Percentiles rank a stretch among this genome's conserved stretches.
These are phyloP conservation scores for Leccinum griseonigrum DNA, from an alignment of 1,284 basidiomycete genomes.

Conservation along the genomic window DNA sequence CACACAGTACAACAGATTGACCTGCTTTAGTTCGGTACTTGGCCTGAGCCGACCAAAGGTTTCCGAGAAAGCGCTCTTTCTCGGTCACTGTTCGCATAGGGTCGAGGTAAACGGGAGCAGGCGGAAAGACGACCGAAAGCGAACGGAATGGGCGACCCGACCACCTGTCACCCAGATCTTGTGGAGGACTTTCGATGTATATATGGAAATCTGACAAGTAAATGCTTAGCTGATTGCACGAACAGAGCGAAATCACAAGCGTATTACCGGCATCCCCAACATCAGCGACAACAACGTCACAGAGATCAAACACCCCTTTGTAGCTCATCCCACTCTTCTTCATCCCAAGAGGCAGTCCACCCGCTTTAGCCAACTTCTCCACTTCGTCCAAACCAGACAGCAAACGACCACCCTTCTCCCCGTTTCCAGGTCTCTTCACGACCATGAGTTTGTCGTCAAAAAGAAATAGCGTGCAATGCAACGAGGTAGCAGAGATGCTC, in stretches of 20 bases:
- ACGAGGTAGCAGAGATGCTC: slow-evolving; percentile 38
- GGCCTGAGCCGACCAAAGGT: slow-evolving; percentile 83
- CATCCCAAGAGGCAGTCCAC: slow-evolving; percentile 52
- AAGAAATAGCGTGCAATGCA: slow-evolving; percentile 90
- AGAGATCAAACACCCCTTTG: slow-evolving; percentile 84
- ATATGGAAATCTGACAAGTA: slow-evolving; percentile 72
- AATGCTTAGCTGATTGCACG: slow-evolving; percentile 10
- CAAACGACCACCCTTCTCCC: slow-evolving; percentile 69
- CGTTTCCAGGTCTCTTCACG: slow-evolving; percentile 78
- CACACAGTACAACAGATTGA: slow-evolving; percentile 63
- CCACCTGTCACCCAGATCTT: slow-evolving; percentile 82
- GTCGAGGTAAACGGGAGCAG: slow-evolving; percentile 60
- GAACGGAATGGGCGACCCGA: slow-evolving; percentile 78
- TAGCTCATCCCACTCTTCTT: slow-evolving; percentile 83
- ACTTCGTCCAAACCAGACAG: slow-evolving; percentile 86
- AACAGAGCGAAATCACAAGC: slow-evolving; percentile 5
- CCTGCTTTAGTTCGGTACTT: slow-evolving; percentile 66
- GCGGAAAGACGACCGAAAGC: slow-evolving; percentile 70
- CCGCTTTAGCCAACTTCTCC: slow-evolving; percentile 69
- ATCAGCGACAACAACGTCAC: slow-evolving; percentile 83
- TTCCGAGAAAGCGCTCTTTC: slow-evolving; percentile 83
- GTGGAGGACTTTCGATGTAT: slow-evolving; percentile 76
- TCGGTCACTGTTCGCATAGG: slow-evolving; percentile 59
- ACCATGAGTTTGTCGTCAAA: slow-evolving; percentile 96
- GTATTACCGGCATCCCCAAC: slow-evolving; percentile 76